Base-by-base conservation (phyloP, 2,329 filamentous ascomycete species). In the Chrysoporthe deuterocubensis region DNA sequence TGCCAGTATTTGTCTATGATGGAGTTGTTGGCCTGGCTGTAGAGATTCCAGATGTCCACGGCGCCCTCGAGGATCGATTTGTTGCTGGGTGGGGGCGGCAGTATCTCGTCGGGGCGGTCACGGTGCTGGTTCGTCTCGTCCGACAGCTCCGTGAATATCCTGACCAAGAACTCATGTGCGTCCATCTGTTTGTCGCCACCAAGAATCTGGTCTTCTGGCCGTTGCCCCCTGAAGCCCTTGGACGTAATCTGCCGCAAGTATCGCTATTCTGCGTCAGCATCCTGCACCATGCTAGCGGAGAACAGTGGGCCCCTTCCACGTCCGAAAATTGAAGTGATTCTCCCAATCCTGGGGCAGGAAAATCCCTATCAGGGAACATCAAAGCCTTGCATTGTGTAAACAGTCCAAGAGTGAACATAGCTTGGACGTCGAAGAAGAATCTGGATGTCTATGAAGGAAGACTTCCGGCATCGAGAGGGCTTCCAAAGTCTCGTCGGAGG, bases 101-200 rank as follows among this genome's bases (percentile, higher is more conserved):
- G 70, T 62, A 68, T 67, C 42, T 73, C 72, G 54, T 71, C 67
- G 21, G 63, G 64, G n/a, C 64, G 77, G 68, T 89, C 82, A n/a
- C 82, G 80, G 16, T 78, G 77, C 37, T 76, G 77, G 76, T 97
- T 96, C 5, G 96, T 89, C 78, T 99, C 96, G 75, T 96, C 92
- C 73, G 95, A 91, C 14, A 98, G 83, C 71, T 91, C 90, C 64
- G 92, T 89, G 48, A 97, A 84, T 37, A 97, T 78, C 75, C 96
- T 97, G 58, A 89, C 89, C 72, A 95, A 89, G 72, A 97, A 97
- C 74, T 98, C 96, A 71, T 94, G 92, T 1, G 94, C 91, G 75
- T 99, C 96, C 79, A 98, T 96, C 76, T 98, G 95, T 62, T 88
- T 82, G 34, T 84, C 83, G 52, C 92, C 90, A 16, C 90, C 92